Percentiles rank a stretch among this genome's conserved stretches.
These are phyloP conservation scores for Phytopythium helicoides DNA, from an alignment of 352 stramenopile species.

Conservation along the genomic window DNA sequence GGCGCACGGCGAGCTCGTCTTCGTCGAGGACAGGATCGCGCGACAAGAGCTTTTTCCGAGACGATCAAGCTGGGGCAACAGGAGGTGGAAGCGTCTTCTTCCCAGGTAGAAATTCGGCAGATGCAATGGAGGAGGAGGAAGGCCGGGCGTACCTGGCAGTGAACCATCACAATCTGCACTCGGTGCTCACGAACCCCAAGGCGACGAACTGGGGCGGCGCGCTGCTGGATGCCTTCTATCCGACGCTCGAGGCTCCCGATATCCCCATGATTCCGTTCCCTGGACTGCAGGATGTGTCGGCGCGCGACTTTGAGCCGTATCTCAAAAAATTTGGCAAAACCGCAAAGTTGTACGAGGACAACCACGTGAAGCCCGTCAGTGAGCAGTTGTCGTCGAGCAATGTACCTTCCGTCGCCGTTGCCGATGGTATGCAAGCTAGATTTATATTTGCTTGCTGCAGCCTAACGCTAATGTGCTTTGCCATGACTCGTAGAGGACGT, in stretches of 20 bases:
- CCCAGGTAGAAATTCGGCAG: conserved; percentile 4
- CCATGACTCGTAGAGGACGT: conserved; percentile 59
- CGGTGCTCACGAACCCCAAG: conserved; percentile 80
- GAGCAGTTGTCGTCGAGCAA: conserved; percentile 85
- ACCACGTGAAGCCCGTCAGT: conserved; percentile 70
- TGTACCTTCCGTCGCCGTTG: conserved; percentile 75
- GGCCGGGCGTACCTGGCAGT: conserved; percentile 63
- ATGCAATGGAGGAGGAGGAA: conserved; percentile 48
- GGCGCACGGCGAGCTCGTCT: conserved; percentile 16
- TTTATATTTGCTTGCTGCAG: conserved; percentile 3
- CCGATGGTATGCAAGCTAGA: conserved; percentile 45
- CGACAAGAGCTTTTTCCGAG: conserved; percentile 5
- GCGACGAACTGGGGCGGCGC: conserved; percentile 65
- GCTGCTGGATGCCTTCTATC: conserved; percentile 73
- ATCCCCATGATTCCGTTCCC: conserved; percentile 67
- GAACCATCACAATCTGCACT: conserved; percentile 83
- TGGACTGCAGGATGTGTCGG: conserved; percentile 53
- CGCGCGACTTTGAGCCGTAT: conserved; percentile 77
- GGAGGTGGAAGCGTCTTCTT: conserved; percentile 8
- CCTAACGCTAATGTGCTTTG: conserved; percentile 3
- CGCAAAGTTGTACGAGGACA: conserved; percentile 67
- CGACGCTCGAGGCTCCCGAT: conserved; percentile 56
- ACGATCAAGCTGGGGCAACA: conserved; percentile 3
- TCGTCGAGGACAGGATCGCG: conserved; percentile 25
- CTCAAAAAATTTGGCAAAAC: conserved; percentile 65